These are phyloP conservation scores for Xanthoconium stramineum DNA, from an alignment of 768 basidiomycete genomes.

Conservation along the genomic window DNA sequence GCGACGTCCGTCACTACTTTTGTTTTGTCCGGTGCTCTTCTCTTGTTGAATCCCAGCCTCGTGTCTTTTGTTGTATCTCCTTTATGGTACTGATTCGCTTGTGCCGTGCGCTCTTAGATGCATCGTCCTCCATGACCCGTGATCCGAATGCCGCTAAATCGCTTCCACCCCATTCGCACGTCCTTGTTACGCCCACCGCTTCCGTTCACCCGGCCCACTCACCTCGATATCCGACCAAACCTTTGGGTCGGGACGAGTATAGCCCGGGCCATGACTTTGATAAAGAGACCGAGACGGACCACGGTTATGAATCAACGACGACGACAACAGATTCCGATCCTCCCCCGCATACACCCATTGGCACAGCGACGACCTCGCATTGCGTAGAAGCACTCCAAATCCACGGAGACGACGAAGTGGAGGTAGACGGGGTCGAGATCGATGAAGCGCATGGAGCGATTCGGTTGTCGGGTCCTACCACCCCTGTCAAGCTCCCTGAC, in stretches of 20 bases:
- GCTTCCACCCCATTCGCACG: slow-evolving; percentile 3
- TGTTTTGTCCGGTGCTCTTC: background rate
- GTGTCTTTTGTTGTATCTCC: background rate
- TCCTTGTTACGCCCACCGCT: slow-evolving; percentile 1
- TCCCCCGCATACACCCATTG: slow-evolving; percentile 25
- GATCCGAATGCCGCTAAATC: slow-evolving; percentile 8
- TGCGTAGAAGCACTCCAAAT: slow-evolving; percentile 5
- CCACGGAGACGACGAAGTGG: slow-evolving; percentile 15
- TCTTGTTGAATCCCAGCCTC: background rate
- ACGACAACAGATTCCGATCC: slow-evolving; percentile 28
- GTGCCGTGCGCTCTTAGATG: slow-evolving; percentile 12
- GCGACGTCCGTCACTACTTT: background rate
- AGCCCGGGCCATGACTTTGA: slow-evolving; percentile 13
- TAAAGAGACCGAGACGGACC: slow-evolving; percentile 22
- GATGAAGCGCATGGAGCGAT: background rate
- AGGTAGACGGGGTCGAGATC: slow-evolving; percentile 7
- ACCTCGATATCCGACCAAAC: background rate
- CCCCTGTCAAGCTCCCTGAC: slow-evolving; percentile 15
- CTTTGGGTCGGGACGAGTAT: slow-evolving; percentile 3
- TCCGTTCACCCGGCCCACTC: background rate
- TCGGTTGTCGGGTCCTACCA: slow-evolving; percentile 12
- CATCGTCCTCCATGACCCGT: slow-evolving; percentile 8
- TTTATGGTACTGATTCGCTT: slow-evolving; percentile 8
- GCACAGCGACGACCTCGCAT: slow-evolving; percentile 4
- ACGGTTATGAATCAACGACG: slow-evolving; percentile 26